phyloP scores from a whole-genome alignment of 805 yeast species.

The Saccharomyces jurei region DNA sequence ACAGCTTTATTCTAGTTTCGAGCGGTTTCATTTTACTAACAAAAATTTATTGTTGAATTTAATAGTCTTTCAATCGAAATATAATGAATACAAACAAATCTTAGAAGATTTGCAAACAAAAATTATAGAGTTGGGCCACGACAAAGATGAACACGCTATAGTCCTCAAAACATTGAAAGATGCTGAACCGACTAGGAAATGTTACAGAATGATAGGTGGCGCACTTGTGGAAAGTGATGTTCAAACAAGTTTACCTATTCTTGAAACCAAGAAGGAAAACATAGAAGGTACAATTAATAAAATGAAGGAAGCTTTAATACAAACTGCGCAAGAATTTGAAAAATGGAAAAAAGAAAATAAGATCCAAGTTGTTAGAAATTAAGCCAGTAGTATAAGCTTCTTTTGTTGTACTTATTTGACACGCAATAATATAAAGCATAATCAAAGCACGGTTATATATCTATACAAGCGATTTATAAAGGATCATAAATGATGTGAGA shows the following conservation, averaged over 20 bases:
- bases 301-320: constrained; percentile 25
- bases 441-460: background rate
- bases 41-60: background rate
- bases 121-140: constrained; percentile 40
- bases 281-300: constrained; percentile 25
- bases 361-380: constrained; percentile 29
- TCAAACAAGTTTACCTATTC: constrained; percentile 59
- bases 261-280: constrained; percentile 49
- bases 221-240: constrained; percentile 79
- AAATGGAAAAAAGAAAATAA: constrained; percentile 31
- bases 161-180: constrained; percentile 51
- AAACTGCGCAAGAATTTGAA: constrained; percentile 27
- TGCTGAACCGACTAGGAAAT: constrained; percentile 56
- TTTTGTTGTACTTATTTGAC: background rate
- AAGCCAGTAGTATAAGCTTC: background rate
- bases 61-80: constrained; percentile 39
- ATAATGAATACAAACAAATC: constrained; percentile 44
- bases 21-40: constrained; percentile 3
- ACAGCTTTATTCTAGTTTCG: too few relatives aligned
- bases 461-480: background rate
- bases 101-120: constrained; percentile 40
- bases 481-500: background rate
- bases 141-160: constrained; percentile 41
- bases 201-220: constrained; percentile 91
- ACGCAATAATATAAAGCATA: background rate